Percentiles rank a stretch among this genome's conserved stretches.
Conservation (phyloP, 2,329 filamentous ascomycete genomes). For the Magnaporthiopsis rhizophila region DNA sequence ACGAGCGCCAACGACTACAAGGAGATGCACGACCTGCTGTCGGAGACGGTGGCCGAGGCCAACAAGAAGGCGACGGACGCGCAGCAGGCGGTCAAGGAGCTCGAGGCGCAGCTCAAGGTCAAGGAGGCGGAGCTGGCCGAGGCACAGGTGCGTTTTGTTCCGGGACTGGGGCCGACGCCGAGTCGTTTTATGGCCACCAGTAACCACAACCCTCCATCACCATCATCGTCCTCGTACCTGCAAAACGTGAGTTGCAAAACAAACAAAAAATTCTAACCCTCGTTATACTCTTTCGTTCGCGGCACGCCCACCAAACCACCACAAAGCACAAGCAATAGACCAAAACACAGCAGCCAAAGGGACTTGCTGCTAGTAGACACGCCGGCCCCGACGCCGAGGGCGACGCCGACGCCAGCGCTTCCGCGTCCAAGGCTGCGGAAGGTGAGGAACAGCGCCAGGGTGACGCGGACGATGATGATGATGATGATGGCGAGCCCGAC, state of each 20-base stretch:
- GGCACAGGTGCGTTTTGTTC: slow-evolving; percentile 38
- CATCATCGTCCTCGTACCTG: slow-evolving; percentile 2
- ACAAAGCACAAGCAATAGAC: slow-evolving; percentile 26
- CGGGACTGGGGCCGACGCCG: background rate
- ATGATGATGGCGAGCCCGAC: slow-evolving; percentile 39
- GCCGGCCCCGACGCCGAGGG: slow-evolving; percentile 27
- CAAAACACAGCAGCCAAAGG: slow-evolving; percentile 35
- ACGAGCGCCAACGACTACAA: slow-evolving; percentile 52
- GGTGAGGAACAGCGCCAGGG: slow-evolving; percentile 38
- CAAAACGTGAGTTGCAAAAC: slow-evolving; percentile 1
- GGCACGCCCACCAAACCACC: background rate
- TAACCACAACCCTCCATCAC: background rate
- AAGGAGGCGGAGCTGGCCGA: slow-evolving; percentile 58
- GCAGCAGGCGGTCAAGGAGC: slow-evolving; percentile 39
- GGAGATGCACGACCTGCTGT: slow-evolving; percentile 56
- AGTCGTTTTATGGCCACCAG: background rate
- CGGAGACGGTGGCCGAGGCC: slow-evolving; percentile 50
- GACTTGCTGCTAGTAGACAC: slow-evolving; percentile 47
- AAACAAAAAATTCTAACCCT: background rate
- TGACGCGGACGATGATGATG: no score
- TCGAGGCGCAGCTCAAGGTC: slow-evolving; percentile 50
- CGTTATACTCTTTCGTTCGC: background rate
- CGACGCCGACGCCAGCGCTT: slow-evolving; percentile 20
- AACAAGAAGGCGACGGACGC: slow-evolving; percentile 32
- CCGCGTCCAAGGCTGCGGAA: slow-evolving; percentile 32